phyloP scores from a whole-genome alignment of 495 filamentous ascomycete species.

The Mytilinidion resinicola region DNA sequence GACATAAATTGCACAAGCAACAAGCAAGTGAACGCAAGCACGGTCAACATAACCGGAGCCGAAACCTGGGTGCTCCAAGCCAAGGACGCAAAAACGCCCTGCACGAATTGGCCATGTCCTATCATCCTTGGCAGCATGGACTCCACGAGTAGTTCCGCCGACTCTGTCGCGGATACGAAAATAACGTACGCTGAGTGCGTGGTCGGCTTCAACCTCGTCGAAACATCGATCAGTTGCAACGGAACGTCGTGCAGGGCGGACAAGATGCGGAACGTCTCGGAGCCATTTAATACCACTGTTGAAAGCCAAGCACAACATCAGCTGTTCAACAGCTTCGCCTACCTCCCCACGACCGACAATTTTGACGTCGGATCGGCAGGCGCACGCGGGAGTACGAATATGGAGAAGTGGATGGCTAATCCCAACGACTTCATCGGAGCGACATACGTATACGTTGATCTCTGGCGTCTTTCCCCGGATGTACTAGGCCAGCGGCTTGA shows the following conservation, averaged over 20 bases:
- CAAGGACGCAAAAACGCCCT: background rate
- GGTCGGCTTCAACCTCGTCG: background rate
- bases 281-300: slow-evolving; percentile 5
- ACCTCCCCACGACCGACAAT: slow-evolving; percentile 10
- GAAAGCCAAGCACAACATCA: slow-evolving; percentile 4
- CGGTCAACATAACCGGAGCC: background rate
- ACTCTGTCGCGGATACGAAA: background rate
- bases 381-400: slow-evolving; percentile 8
- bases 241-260: background rate
- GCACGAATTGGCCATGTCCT: slow-evolving; percentile 5
- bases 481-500: slow-evolving; percentile 6
- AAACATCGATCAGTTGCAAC: slow-evolving; percentile 7
- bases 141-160: background rate
- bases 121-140: slow-evolving; percentile 4
- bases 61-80: slow-evolving; percentile 11
- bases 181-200: slow-evolving; percentile 3
- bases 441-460: slow-evolving; percentile 11
- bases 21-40: background rate
- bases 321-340: background rate
- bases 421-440: slow-evolving; percentile 17
- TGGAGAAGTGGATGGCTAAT: slow-evolving; percentile 19
- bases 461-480: slow-evolving; percentile 1
- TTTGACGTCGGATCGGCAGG: background rate
- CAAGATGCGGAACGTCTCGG: slow-evolving; percentile 1
- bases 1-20: slow-evolving; percentile 12